phyloP scores from a whole-genome alignment of 306 rosid species.

The Heteromeles arbutifolia region DNA sequence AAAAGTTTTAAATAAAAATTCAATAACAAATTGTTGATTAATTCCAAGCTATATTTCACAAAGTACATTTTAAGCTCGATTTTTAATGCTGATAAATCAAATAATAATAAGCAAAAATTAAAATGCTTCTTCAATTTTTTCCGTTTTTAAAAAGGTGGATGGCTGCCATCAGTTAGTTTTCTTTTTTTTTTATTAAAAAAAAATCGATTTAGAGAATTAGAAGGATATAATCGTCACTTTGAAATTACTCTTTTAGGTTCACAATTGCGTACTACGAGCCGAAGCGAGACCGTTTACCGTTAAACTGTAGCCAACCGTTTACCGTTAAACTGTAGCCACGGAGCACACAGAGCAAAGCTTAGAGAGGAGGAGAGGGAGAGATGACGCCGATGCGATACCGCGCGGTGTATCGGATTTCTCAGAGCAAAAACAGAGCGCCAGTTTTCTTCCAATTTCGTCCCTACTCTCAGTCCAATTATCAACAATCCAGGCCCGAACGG shows the following conservation, averaged over 20 bases:
- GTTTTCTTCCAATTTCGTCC: background rate
- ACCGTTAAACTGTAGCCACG: background rate
- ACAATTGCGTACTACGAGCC: background rate
- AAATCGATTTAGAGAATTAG: too few species aligned
- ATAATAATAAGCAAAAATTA: too few species aligned
- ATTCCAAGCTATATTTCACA: too few species aligned
- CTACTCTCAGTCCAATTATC: background rate
- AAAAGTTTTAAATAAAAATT: too few species aligned
- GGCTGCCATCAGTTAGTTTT: too few species aligned
- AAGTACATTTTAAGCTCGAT: accelerated
- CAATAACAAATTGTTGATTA: too few species aligned
- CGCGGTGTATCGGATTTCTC: slow-evolving; percentile 1
- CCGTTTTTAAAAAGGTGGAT: accelerated
- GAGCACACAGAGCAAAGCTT: background rate
- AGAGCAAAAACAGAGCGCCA: slow-evolving; percentile 1
- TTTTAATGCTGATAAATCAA: too few species aligned
- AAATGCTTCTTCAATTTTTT: too few species aligned
- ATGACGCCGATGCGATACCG: slow-evolving; percentile 18
- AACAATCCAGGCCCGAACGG: slow-evolving; percentile 8
- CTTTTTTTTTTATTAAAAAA: too few species aligned
- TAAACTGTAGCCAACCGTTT: too few species aligned
- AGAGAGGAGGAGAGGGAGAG: background rate
- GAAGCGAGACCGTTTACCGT: background rate
- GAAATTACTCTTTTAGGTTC: background rate
- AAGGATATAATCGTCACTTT: background rate